Conservation (phyloP, 225 moss, liverwort and hornwort species). For the Bryoerythrophyllum caledonicum region DNA sequence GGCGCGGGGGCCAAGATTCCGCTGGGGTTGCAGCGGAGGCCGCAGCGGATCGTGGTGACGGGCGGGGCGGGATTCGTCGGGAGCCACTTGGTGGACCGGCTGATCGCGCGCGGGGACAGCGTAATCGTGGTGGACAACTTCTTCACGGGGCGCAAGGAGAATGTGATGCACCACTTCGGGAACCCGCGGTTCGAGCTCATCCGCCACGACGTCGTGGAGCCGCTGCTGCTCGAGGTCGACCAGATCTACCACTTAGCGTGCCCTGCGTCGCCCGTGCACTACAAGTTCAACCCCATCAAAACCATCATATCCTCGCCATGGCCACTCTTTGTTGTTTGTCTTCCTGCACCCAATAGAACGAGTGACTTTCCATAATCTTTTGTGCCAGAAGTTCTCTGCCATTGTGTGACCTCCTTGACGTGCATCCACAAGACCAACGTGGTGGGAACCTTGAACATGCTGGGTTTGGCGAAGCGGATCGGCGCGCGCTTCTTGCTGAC, state of each 20-base stretch:
- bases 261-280: conserved; percentile 66
- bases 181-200: conserved; percentile 62
- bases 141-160: conserved; percentile 66
- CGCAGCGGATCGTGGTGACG: conserved; percentile 59
- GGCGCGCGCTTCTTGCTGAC: conserved; percentile 59
- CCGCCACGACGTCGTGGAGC: conserved; percentile 64
- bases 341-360: background rate
- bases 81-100: conserved; percentile 57
- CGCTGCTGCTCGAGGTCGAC: conserved; percentile 61
- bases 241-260: conserved; percentile 69
- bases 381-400: background rate
- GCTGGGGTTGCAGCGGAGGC: conserved; percentile 47
- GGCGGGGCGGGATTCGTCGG: conserved; percentile 71
- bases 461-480: conserved; percentile 63
- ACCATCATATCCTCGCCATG: conserved; percentile 56
- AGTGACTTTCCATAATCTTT: background rate
- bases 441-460: conserved; percentile 67
- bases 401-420: conserved; percentile 33
- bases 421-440: conserved; percentile 59
- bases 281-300: conserved; percentile 72
- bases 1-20: conserved; percentile 50
- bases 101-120: conserved; percentile 55
- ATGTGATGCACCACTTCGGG: conserved; percentile 63
- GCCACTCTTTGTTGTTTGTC: background rate
- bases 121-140: conserved; percentile 70